Evolutionary conservation across 2,329 filamentous ascomycete species (phyloP).

Genomic region (Exserohilum rostratum): DNA sequence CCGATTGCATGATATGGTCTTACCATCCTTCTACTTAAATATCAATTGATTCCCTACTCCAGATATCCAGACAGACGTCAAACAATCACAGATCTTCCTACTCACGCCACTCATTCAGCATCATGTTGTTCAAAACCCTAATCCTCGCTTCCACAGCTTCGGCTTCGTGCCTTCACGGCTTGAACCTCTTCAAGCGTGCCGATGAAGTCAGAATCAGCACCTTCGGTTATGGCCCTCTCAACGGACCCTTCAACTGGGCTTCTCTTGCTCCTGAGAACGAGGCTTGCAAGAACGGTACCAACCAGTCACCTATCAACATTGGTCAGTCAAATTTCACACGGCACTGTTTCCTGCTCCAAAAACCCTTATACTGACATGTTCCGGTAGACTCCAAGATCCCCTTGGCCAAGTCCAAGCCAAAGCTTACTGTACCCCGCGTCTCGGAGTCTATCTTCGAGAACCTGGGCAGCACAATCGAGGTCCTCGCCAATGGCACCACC

Average conservation of each 20-base stretch:
- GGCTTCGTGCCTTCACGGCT: constrained; percentile 52
- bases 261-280: constrained; percentile 53
- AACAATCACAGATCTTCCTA: not conserved
- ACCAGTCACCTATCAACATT: constrained; percentile 65
- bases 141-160: constrained; percentile 44
- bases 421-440: constrained; percentile 50
- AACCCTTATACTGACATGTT: not conserved
- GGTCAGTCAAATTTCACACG: constrained; percentile 30
- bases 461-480: constrained; percentile 63
- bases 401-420: constrained; percentile 36
- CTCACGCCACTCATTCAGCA: constrained; percentile 12
- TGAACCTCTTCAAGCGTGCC: constrained; percentile 45
- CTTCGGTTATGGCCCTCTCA: constrained; percentile 52
- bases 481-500: constrained; percentile 60
- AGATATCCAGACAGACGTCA: not conserved
- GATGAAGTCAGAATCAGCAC: constrained; percentile 39
- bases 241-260: constrained; percentile 62
- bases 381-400: constrained; percentile 40
- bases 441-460: constrained; percentile 60
- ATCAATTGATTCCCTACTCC: not conserved
- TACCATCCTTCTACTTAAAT: not conserved
- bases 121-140: constrained; percentile 41
- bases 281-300: constrained; percentile 56
- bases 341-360: not conserved
- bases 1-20: not conserved